Percentiles rank a stretch among this genome's conserved stretches.
Conservation (phyloP, 2,329 filamentous ascomycete species). For the Truncatella angustata region DNA sequence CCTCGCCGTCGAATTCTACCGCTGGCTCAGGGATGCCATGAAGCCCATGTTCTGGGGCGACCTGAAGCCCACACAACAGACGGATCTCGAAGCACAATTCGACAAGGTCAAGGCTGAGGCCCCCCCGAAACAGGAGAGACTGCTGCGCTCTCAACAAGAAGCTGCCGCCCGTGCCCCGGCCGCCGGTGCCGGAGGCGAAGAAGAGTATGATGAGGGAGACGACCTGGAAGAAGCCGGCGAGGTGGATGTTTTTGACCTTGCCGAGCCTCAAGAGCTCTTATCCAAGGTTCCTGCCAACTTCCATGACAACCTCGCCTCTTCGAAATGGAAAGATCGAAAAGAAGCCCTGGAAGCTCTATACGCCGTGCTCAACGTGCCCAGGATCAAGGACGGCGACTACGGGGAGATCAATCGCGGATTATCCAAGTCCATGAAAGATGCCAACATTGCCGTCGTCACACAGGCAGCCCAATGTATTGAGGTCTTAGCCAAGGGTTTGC, state of each 20-base stretch:
- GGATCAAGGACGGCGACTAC: constrained; percentile 89
- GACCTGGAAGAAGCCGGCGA: constrained; percentile 64
- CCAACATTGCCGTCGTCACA: constrained; percentile 91
- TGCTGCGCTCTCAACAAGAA: constrained; percentile 86
- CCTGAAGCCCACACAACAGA: constrained; percentile 91
- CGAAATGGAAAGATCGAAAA: constrained; percentile 98
- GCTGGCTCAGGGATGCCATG: constrained; percentile 97
- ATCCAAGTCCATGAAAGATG: constrained; percentile 98
- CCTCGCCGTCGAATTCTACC: constrained; percentile 88
- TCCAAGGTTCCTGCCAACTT: constrained; percentile 81
- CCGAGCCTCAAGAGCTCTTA: constrained; percentile 83
- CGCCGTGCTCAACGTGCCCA: constrained; percentile 74
- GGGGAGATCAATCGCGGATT: constrained; percentile 79
- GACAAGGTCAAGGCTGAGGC: constrained; percentile 89
- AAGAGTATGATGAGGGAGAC: constrained; percentile 56
- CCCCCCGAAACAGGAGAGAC: constrained; percentile 82
- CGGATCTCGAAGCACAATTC: constrained; percentile 89
- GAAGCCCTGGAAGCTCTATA: constrained; percentile 85
- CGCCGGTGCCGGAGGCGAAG: constrained; percentile 55
- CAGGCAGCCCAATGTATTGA: constrained; percentile 93
- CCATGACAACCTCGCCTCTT: constrained; percentile 77
- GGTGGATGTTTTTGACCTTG: constrained; percentile 77
- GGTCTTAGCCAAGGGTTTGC: constrained; percentile 79
- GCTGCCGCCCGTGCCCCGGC: constrained; percentile 70
- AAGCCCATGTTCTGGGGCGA: constrained; percentile 98